Conservation (phyloP, 306 rosid species). For the Clitoria ternatea region DNA sequence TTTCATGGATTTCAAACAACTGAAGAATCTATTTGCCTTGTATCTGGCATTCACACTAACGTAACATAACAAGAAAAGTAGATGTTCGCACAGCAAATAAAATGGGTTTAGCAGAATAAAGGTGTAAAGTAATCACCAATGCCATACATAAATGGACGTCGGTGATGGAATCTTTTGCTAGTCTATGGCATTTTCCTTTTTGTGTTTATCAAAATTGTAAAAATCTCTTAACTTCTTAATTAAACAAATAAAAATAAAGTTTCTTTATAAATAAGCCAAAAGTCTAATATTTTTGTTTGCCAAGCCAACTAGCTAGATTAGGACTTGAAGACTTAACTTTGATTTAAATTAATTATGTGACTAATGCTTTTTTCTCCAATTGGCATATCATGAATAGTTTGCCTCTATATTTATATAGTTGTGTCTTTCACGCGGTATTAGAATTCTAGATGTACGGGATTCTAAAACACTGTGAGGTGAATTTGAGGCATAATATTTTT, state of each 20-base stretch:
- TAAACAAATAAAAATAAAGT: neutral
- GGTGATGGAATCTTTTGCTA: constrained; percentile 31
- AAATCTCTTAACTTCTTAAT: neutral
- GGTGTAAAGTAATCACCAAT: constrained; percentile 27
- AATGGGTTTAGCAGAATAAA: constrained; percentile 15
- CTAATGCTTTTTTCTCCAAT: constrained; percentile 14
- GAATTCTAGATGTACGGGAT: neutral
- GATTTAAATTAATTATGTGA: neutral
- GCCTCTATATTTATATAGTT: neutral
- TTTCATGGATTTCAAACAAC: neutral
- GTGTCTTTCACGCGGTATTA: constrained; percentile 20
- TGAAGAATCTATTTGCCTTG: neutral
- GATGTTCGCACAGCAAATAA: neutral
- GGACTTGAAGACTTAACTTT: neutral
- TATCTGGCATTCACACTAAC: neutral
- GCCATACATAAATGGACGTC: neutral
- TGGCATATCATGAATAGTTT: constrained; percentile 18
- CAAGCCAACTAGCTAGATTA: neutral
- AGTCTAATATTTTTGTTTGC: neutral
- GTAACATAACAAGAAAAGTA: constrained; percentile 11
- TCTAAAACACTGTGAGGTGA: neutral
- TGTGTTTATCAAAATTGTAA: neutral
- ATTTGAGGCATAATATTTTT: too few species aligned
- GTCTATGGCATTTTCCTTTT: constrained; percentile 9
- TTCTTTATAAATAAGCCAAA: neutral